Evolutionary conservation across 2,329 filamentous ascomycete species (phyloP), one percentile per base, ranked within the genome.

Genomic region (Tolypocladium endophyticum): DNA sequence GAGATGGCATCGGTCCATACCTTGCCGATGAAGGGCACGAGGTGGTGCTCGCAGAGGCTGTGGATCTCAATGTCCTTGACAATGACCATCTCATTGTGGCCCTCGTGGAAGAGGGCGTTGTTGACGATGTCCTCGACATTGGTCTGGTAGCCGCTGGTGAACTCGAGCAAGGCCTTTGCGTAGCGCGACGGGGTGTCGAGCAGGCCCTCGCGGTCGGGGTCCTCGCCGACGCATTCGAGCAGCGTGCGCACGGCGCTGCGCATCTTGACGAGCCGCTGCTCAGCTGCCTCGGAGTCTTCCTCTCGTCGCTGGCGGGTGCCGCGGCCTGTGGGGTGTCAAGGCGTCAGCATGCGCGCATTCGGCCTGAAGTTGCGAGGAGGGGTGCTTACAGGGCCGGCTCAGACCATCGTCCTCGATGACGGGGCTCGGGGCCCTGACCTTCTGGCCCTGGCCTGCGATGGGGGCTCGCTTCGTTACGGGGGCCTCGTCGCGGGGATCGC

Each of bases 31-130:
- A 99, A 99, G 0, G 94, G 94, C 9, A 99, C 93, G 71, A 99
- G 82, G 71, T 99, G 94, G 73, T 99, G 94, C 77, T 99, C 94
- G 79, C 94, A 99, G 52, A 97, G 79, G 64, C 89, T 93, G 74
- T 92, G 96, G 16, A 97, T 85, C 71, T 97, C 92, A 69, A 99
- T 97, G 70, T 97, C 92, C 77, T 96, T 96, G 61, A 99, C 91
- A 68, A 97, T 96, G 36, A 99, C 92, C 77, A 99, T 84, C 75
- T 99, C 94, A 69, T 96, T 94, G 71, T 97, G 93, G 63, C 93
- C 91, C 73, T 97, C 94, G 69, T 96, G 88, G 76, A 99, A 99
- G 58, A 97, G 89, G 23, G 94, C 94, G 59, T 87, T 84, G 72
- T 97, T 97, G 63, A 97, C 90, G 65, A 97, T 89, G 71, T 96